Base-by-base conservation (phyloP, 1,139 yeast genomes). In the Blastobotrys illinoisensis region DNA sequence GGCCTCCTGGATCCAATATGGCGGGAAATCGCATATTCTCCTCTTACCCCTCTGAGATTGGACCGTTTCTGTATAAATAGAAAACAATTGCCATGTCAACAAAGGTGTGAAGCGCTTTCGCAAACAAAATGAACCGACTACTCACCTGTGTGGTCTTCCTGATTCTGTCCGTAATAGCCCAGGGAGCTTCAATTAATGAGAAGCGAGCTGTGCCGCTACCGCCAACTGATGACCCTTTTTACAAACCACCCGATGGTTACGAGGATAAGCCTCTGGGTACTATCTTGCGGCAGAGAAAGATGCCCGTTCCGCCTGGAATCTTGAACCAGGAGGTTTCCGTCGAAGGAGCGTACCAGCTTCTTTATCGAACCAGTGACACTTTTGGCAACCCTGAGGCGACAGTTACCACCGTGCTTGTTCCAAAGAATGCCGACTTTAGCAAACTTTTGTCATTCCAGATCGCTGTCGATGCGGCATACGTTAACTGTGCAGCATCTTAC, bases 401-500 rank as follows among this genome's bases (percentile, higher is more conserved):
- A 23, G 61, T 66, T 20, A 64, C 68, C 7, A 67, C 70, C 2
- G 56, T 66, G 6, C 52, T 67, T 44, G 59, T 60, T 21, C 71
- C 71, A 2, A 40, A 48, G 18, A 53, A 55, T 43, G 58, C 59
- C 13, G 50, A 55, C 36, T 32, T 49, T 47, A 32, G 51, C 14
- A 54, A 61, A 28, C 47, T 69, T 45, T 53, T 67, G 7, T 62
- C 65, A 3, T 67, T 60, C 60, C 68, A 65, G 58, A 50, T 59
- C 21, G 59, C 64, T n/a, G 71, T 68, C 52, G 72, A 69, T 46
- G 55, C 70, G 2, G 56, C 62, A 18, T 44, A 21, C 49, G 36
- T 63, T 21, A 60, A 64, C 49, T 69, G 72, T 52, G 59, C 69
- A 3, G 70, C 71, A 1, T 60, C 66, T n/a, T 67, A 66, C 50